phyloP scores from a whole-genome alignment of 441 rosid genomes.

The Populus hybrid region DNA sequence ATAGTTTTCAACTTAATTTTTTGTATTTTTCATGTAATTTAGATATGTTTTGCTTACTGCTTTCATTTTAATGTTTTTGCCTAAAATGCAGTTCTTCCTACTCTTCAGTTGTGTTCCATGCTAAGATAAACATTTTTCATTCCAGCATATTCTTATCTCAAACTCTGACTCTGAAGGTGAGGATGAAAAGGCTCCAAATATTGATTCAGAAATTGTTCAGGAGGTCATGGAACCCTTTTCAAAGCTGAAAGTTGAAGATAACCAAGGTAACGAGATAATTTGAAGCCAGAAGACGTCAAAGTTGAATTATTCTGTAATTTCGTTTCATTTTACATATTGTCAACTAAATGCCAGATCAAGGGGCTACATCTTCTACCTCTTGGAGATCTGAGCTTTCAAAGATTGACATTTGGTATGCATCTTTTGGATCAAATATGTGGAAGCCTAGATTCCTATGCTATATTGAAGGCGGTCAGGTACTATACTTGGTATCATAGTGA shows the following conservation, averaged over 20 bases:
- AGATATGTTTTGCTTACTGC: not conserved
- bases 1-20: not conserved
- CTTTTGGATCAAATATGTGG: conserved; percentile 91
- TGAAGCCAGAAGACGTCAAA: conserved; percentile 6
- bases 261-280: conserved; percentile 34
- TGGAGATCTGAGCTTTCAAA: conserved; percentile 80
- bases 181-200: conserved; percentile 28
- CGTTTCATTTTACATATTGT: conserved; percentile 4
- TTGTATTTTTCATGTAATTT: not conserved
- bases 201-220: conserved; percentile 28
- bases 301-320: not conserved
- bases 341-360: conserved; percentile 31
- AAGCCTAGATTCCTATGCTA: conserved; percentile 81
- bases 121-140: conserved; percentile 28
- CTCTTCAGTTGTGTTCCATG: not conserved
- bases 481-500: conserved; percentile 3
- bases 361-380: conserved; percentile 20
- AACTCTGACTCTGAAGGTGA: conserved; percentile 69
- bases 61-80: not conserved
- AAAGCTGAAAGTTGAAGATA: conserved; percentile 51
- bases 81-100: not conserved
- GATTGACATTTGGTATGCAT: conserved; percentile 78
- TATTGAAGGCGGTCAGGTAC: conserved; percentile 87
- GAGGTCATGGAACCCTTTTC: conserved; percentile 54
- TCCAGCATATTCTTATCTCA: conserved; percentile 46